These are phyloP conservation scores for Kokia cookei DNA, from an alignment of 441 rosid genomes.

Conservation along the genomic window DNA sequence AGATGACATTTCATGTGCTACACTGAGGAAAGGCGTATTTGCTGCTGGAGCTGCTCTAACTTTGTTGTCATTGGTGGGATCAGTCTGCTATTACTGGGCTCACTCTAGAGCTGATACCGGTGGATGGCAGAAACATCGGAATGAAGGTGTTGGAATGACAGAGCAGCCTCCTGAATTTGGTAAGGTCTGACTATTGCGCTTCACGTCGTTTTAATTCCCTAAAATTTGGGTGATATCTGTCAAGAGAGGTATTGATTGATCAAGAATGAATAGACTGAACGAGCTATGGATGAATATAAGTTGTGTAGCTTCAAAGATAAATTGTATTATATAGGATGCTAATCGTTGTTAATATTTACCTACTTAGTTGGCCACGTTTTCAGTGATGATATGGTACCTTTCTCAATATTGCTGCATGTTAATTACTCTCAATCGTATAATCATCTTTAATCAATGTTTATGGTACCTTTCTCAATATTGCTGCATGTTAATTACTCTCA, in stretches of 20 bases:
- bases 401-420: neutral
- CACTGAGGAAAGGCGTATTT: constrained; percentile 85
- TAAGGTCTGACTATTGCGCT: constrained; percentile 30
- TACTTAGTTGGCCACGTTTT: neutral
- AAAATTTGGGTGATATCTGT: neutral
- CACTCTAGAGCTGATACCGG: constrained; percentile 90
- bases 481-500: neutral
- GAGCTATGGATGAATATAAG: neutral
- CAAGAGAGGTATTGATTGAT: neutral
- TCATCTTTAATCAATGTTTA: neutral
- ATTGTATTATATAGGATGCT: neutral
- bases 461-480: neutral
- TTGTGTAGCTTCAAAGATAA: neutral
- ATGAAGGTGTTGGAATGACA: constrained; percentile 62
- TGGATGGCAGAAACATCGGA: constrained; percentile 89
- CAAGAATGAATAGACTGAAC: neutral
- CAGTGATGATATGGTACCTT: neutral
- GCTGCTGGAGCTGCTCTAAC: constrained; percentile 92
- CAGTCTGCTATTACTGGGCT: constrained; percentile 70
- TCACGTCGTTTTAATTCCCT: constrained; percentile 5
- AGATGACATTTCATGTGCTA: constrained; percentile 52
- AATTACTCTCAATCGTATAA: neutral
- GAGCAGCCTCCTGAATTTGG: constrained; percentile 33
- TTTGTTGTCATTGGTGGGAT: constrained; percentile 53
- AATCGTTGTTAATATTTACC: neutral